Evolutionary conservation across 2,329 filamentous ascomycete species (phyloP), one percentile per base, ranked within the genome.

Genomic region (Rhynchosporium graminicola): DNA sequence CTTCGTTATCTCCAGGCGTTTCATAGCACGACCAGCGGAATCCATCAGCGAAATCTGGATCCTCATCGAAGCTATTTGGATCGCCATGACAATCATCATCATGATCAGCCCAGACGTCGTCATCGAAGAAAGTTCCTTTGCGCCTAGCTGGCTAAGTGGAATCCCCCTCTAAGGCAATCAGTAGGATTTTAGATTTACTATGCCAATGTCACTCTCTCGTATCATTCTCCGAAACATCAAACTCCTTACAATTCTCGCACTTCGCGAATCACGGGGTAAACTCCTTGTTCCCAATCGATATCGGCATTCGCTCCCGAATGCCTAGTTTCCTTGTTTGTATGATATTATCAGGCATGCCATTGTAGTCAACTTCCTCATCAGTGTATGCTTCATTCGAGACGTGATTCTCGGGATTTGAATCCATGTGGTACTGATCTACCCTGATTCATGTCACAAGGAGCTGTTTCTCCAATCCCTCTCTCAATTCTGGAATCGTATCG

Each of bases 1-100:
- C 61, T 36, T 40, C n/a, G 3, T 51, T 0, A 43, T 54, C 36
- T 12, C 63, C 65, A 40, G 10, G 5, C 29, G 48, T 43, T 1
- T 62, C 20, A 42, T 64, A 68, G 29, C 64, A 68, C 29, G n/a
- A 15, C 61, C 62, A 68, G 2, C 33, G 29, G 42, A 62, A 68
- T 3, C 64, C 64, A 9, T 59, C 58, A 4, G 36, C 51, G 51
- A 47, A 65, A 15, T 58, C 50, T 3, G 55, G 26, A 36, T 66
- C 60, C 33, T 66, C 59, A 7, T 43, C 33, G 20, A 64, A 61
- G 3, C 29, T 36, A 1, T 54, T 45, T 10, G 52, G 54, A 40
- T 60, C 36, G 10, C 60, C 60, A 46, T 66, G 51, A 6, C 56
- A 62, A 42, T 65, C 15, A 8, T 55, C 29, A 13, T 63, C 63